Evolutionary conservation across 768 basidiomycete species (phyloP), one percentile per base, ranked within the genome.

Genomic region (Pholiota microspora): DNA sequence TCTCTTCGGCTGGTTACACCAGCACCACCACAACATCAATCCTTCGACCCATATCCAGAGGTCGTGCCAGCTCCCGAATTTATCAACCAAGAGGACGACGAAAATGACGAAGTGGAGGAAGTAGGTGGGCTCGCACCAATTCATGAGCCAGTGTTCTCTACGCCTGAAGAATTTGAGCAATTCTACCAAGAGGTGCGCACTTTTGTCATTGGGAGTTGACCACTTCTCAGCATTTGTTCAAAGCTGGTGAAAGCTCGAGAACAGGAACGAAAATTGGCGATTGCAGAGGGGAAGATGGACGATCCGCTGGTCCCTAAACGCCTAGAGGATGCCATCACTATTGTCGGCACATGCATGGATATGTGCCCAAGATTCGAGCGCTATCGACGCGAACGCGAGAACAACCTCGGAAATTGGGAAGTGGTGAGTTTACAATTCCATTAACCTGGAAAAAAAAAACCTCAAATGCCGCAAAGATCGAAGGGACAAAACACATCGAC

Each of bases 361-460:
- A 97, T 98, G 94, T 98, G 95, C 66, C 94, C 95, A 2, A 83
- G 89, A 36, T 97, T 92, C 64, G 96, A 98, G 69, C 80, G 91
- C 24, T 94, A 96, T 68, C 80, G 93, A 59, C 80, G 96, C 32
- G 93, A 98, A 67, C 81, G 86, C 57, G 91, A 94, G 67, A 90
- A 91, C 67, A 91, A 93, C 61, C 77, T 98, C 1, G 88, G 89
- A 57, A 82, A 85, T 62, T 89, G 86, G 82, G 94, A 97, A 75
- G 84, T 80, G 58, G 92, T 95, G 72, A 59, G 89, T 77, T 75
- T 77, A 71, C 12, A 44, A 16, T 50, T 28, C 45, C 48, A 32
- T 57, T 58, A 49, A 48, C 53, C 69, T 59, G 54, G 60, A 56
- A 71, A 70, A 69, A 69, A 66, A 70, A 64, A 69, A 58, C 68